These are phyloP conservation scores for Trametes cubensis DNA, from an alignment of 768 basidiomycete species.

Conservation along the genomic window DNA sequence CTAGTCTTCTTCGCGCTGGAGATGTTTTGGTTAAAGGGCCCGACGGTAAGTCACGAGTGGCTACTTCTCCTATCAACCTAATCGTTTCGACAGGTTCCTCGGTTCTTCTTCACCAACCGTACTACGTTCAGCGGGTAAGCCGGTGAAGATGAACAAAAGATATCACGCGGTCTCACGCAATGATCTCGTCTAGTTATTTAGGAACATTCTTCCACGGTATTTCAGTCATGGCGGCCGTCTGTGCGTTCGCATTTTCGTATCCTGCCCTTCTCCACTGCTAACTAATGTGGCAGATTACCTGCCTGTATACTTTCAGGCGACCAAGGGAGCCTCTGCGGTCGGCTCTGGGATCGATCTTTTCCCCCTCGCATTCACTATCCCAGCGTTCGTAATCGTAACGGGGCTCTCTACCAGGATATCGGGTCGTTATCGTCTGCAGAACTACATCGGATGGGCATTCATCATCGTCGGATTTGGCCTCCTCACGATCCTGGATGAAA, in stretches of 20 bases:
- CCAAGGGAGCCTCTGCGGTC: conserved; percentile 39
- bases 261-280: no score
- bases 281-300: conserved; percentile 36
- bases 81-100: background rate
- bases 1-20: conserved; percentile 38
- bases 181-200: no score
- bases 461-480: conserved; percentile 19
- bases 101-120: conserved; percentile 1
- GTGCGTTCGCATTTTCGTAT: conserved; percentile 9
- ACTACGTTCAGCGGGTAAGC: conserved; percentile 9
- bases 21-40: conserved; percentile 25
- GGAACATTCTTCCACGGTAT: conserved; percentile 37
- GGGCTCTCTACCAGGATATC: conserved; percentile 35
- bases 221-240: conserved; percentile 27
- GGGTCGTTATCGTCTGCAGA: conserved; percentile 40
- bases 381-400: conserved; percentile 40
- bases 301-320: conserved; percentile 51
- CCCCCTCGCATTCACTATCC: conserved; percentile 35
- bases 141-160: conserved; percentile 21
- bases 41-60: conserved; percentile 22
- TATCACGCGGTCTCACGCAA: no score
- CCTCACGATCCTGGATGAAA: conserved; percentile 30
- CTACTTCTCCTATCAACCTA: no score
- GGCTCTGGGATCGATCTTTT: conserved; percentile 42
- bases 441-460: conserved; percentile 24